These are phyloP conservation scores for Zoysia pacifica DNA, from an alignment of 176 grass and related monocot genomes.

Conservation along the genomic window DNA sequence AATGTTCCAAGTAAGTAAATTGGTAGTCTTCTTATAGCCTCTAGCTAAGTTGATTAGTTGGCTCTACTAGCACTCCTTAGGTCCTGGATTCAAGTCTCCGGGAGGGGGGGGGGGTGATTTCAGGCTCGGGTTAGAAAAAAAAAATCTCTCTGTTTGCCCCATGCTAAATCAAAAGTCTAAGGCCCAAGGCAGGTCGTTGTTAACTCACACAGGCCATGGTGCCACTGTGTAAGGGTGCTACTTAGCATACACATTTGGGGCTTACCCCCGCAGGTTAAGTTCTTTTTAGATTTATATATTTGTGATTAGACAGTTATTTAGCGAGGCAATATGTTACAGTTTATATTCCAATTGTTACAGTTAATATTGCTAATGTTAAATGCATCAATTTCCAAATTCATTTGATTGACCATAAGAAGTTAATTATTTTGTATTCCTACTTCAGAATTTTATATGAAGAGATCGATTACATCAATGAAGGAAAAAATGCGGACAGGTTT, in stretches of 20 bases:
- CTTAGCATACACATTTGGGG: too few relatives aligned
- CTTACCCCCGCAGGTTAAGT: too few relatives aligned
- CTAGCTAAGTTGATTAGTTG: too few relatives aligned
- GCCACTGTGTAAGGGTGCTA: too few relatives aligned
- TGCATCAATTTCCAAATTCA: slow-evolving; percentile 27
- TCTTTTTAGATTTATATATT: neutral
- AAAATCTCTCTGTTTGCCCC: too few relatives aligned
- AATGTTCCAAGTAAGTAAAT: slow-evolving; percentile 94
- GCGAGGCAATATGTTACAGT: neutral
- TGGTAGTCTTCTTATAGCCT: neutral
- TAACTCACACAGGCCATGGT: too few relatives aligned
- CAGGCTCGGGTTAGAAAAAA: too few relatives aligned
- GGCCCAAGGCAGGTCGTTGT: too few relatives aligned
- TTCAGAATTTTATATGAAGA: slow-evolving; percentile 97
- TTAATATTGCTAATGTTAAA: slow-evolving; percentile 1
- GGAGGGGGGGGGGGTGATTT: too few relatives aligned
- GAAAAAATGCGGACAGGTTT: slow-evolving; percentile 97
- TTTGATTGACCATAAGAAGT: neutral
- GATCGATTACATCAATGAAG: slow-evolving; percentile 99
- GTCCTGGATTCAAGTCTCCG: too few relatives aligned
- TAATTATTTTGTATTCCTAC: slow-evolving; percentile 32
- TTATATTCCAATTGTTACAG: neutral
- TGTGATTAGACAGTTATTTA: slow-evolving; percentile 2
- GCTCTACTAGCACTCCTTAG: too few relatives aligned
- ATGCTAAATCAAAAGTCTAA: too few relatives aligned